These are phyloP conservation scores for Epithemia pelagica DNA, from an alignment of 108 stramenopile species.

Conservation along the genomic window DNA sequence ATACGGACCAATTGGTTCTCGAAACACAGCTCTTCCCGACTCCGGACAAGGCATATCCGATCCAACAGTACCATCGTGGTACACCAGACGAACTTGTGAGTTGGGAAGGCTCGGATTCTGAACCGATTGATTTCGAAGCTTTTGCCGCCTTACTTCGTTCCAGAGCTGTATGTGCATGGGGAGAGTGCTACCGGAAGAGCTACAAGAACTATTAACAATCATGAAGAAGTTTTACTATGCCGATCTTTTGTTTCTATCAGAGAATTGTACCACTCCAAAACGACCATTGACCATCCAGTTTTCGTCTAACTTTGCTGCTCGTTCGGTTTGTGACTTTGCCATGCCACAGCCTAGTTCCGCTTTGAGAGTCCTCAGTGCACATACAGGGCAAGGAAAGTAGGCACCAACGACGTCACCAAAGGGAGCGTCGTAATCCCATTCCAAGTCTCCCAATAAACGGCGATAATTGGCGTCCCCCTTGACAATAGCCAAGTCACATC, in stretches of 20 bases:
- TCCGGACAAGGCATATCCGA: slow-evolving; percentile 44
- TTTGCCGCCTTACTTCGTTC: slow-evolving; percentile 53
- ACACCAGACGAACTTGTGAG: slow-evolving; percentile 51
- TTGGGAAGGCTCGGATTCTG: slow-evolving; percentile 28
- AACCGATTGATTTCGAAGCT: slow-evolving; percentile 31
- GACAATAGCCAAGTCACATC: slow-evolving; percentile 86
- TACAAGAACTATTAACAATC: neutral
- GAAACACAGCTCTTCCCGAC: slow-evolving; percentile 70
- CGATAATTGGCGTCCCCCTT: slow-evolving; percentile 98
- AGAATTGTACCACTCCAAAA: slow-evolving; percentile 87
- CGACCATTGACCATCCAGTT: slow-evolving; percentile 84
- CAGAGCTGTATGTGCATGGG: slow-evolving; percentile 80
- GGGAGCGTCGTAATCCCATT: slow-evolving; percentile 79
- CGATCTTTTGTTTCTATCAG: too few species aligned
- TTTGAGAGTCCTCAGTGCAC: slow-evolving; percentile 89
- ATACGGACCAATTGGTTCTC: slow-evolving; percentile 67
- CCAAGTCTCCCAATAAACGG: slow-evolving; percentile 83
- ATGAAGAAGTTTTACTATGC: too few species aligned
- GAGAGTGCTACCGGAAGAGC: slow-evolving; percentile 70
- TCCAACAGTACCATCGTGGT: slow-evolving; percentile 55
- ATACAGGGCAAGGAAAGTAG: slow-evolving; percentile 90
- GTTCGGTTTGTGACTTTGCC: slow-evolving; percentile 60
- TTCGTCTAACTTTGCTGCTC: slow-evolving; percentile 54
- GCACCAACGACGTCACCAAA: slow-evolving; percentile 86
- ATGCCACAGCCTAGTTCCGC: slow-evolving; percentile 92